These are phyloP conservation scores for Stagonosporopsis vannaccii DNA, from an alignment of 2,329 filamentous ascomycete species.

Conservation along the genomic window DNA sequence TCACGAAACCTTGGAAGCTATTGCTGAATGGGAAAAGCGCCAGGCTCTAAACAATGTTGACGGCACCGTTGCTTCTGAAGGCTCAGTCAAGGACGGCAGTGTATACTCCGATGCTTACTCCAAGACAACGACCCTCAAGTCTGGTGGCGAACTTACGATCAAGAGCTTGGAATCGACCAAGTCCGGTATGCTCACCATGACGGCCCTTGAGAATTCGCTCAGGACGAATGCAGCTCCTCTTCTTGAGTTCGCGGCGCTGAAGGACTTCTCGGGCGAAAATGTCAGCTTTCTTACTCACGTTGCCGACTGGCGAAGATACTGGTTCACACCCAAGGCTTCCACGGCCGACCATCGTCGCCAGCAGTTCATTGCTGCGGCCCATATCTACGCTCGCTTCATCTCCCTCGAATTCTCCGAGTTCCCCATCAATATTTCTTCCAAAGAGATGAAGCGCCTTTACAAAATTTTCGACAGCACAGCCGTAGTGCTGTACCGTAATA, in stretches of 20 bases:
- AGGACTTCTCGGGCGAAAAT: conserved; percentile 47
- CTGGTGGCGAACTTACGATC: conserved; percentile 15
- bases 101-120: conserved; percentile 22
- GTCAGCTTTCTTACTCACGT: conserved; percentile 46
- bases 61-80: conserved; percentile 7
- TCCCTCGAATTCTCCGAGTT: conserved; percentile 46
- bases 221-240: conserved; percentile 40
- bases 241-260: conserved; percentile 43
- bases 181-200: conserved; percentile 46
- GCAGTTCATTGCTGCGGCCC: conserved; percentile 41
- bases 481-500: conserved; percentile 27
- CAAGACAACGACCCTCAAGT: conserved; percentile 28
- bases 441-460: conserved; percentile 38
- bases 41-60: conserved; percentile 24
- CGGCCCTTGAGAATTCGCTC: conserved; percentile 43
- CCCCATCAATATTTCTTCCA: conserved; percentile 45
- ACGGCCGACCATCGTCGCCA: conserved; percentile 32
- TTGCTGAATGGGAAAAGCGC: conserved; percentile 43
- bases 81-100: conserved; percentile 23
- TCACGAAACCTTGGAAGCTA: conserved; percentile 44
- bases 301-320: conserved; percentile 43
- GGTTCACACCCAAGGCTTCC: conserved; percentile 33
- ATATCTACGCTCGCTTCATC: conserved; percentile 45
- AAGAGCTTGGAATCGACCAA: conserved; percentile 37
- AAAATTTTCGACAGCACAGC: conserved; percentile 37